Percentiles rank a stretch among this genome's conserved stretches.
phyloP scores from a whole-genome alignment of 441 rosid genomes.

The Manihot esculenta region DNA sequence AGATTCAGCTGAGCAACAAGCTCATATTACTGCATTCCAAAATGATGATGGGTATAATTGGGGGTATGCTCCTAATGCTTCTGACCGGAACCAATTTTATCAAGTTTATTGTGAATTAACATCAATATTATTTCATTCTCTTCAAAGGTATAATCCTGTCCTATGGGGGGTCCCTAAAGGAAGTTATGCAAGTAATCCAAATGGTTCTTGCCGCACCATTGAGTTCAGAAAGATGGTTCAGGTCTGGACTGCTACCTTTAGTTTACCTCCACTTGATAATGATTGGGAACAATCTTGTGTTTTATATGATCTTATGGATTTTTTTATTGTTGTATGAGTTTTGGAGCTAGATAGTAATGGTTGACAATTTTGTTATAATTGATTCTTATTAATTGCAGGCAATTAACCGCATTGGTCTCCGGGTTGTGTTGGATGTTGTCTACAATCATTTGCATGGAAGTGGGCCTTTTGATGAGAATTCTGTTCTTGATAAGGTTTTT shows the following conservation, averaged over 20 bases:
- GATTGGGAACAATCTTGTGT: background rate
- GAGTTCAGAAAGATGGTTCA: conserved; percentile 97
- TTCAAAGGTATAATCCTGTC: conserved; percentile 86
- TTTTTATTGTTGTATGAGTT: conserved; percentile 9
- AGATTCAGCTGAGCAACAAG: conserved; percentile 86
- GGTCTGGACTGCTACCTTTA: conserved; percentile 39
- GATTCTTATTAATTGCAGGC: conserved; percentile 50
- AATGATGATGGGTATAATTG: conserved; percentile 87
- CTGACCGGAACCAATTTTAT: conserved; percentile 10
- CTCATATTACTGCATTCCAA: conserved; percentile 66
- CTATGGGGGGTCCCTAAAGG: conserved; percentile 99
- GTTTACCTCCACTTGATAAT: conserved; percentile 11
- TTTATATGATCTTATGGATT: conserved; percentile 10
- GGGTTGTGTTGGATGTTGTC: conserved; percentile 87
- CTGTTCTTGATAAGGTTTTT: conserved; percentile 91
- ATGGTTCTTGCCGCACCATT: conserved; percentile 67
- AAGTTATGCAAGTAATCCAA: conserved; percentile 87
- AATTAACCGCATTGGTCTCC: conserved; percentile 64
- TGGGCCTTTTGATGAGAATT: conserved; percentile 76
- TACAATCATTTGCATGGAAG: conserved; percentile 91
- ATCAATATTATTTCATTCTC: conserved; percentile 22
- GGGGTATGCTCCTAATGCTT: conserved; percentile 64
- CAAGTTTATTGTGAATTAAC: conserved; percentile 21
- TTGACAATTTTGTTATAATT: conserved; percentile 9
- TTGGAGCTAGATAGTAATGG: conserved; percentile 4